phyloP scores from a whole-genome alignment of 768 basidiomycete species.

The Tylopilus subfusipes region DNA sequence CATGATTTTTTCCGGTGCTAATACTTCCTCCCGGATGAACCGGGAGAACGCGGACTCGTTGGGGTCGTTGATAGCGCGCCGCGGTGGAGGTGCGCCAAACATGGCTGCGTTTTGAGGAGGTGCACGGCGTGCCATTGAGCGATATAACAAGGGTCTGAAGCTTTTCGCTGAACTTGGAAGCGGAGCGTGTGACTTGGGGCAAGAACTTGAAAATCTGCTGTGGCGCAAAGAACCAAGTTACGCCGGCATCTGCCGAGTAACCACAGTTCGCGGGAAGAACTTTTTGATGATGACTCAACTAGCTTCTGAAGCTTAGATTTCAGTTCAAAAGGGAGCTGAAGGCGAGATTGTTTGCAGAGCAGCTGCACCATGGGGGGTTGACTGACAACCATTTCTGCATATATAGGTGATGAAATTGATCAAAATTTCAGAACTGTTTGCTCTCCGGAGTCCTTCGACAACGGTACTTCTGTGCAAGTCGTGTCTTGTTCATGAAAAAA shows the following conservation, averaged over 20 bases:
- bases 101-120: conserved; percentile 54
- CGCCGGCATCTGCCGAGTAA: conserved; percentile 17
- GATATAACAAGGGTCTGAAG: neutral
- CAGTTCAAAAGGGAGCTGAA: neutral
- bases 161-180: conserved; percentile 2
- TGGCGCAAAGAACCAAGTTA: neutral
- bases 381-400: neutral
- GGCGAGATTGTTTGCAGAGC: neutral
- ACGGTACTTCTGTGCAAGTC: neutral
- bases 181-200: neutral
- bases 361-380: no score
- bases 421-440: neutral
- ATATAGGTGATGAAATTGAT: neutral
- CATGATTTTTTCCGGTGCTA: conserved; percentile 66
- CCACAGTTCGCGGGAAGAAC: conserved; percentile 1
- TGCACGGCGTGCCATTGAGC: conserved; percentile 65
- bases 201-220: neutral
- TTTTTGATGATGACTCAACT: no score
- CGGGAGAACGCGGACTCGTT: conserved; percentile 61
- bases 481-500: neutral
- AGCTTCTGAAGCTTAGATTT: neutral
- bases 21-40: conserved; percentile 57
- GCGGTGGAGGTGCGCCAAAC: conserved; percentile 44
- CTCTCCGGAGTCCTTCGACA: no score
- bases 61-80: conserved; percentile 45